Conservation (phyloP, 495 filamentous ascomycete species). For the Articulospora tetracladia region DNA sequence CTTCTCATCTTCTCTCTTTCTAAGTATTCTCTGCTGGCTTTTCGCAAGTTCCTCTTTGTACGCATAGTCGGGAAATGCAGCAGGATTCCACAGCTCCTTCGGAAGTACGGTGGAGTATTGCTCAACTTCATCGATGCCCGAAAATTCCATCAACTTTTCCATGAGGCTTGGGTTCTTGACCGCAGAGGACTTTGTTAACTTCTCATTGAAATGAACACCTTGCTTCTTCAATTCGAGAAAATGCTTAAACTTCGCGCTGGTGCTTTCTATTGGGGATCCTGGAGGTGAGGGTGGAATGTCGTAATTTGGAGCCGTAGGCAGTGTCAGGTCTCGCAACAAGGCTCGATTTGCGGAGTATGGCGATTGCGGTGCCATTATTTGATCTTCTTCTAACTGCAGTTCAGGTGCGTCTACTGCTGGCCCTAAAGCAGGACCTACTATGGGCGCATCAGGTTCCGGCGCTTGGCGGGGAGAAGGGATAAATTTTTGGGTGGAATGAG, state of each 20-base stretch:
- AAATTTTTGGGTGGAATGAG: not conserved
- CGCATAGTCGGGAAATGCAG: slow-evolving; percentile 61
- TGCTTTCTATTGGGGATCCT: slow-evolving; percentile 55
- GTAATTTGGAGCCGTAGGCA: slow-evolving; percentile 75
- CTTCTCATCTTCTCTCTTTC: slow-evolving; percentile 56
- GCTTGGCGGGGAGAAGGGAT: not conserved
- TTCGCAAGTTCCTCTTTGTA: slow-evolving; percentile 70
- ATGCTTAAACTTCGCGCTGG: slow-evolving; percentile 72
- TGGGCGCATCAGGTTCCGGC: slow-evolving; percentile 34
- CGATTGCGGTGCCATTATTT: slow-evolving; percentile 47
- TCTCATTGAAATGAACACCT: slow-evolving; percentile 87
- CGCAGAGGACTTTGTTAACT: slow-evolving; percentile 64
- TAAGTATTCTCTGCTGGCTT: slow-evolving; percentile 56
- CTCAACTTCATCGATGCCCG: slow-evolving; percentile 59
- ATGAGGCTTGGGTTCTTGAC: slow-evolving; percentile 79
- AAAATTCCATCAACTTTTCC: slow-evolving; percentile 76
- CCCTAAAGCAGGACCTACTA: slow-evolving; percentile 37
- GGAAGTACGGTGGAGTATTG: slow-evolving; percentile 78
- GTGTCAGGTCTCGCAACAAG: slow-evolving; percentile 73
- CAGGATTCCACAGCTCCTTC: slow-evolving; percentile 62
- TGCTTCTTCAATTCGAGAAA: slow-evolving; percentile 84
- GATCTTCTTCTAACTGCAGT: slow-evolving; percentile 16
- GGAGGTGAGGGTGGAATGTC: slow-evolving; percentile 84
- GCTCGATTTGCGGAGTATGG: slow-evolving; percentile 65
- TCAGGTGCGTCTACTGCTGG: slow-evolving; percentile 23